Conservation (phyloP, 495 filamentous ascomycete species). For the Trypethelium eluteriae region DNA sequence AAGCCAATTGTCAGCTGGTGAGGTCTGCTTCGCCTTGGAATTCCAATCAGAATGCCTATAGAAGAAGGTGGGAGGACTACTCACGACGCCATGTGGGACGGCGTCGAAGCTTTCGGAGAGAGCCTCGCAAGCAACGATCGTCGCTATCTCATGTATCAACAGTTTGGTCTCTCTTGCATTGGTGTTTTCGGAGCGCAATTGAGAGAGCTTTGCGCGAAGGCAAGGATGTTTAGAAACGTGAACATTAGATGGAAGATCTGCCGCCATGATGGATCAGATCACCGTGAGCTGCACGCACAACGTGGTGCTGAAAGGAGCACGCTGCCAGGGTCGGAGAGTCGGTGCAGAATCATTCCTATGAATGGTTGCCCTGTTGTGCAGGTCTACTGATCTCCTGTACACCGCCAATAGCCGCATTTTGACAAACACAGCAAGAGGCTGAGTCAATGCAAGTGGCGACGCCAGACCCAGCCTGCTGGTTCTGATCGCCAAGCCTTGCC, state of each 20-base stretch:
- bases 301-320: slow-evolving; percentile 11
- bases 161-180: slow-evolving; percentile 68
- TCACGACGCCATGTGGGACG: slow-evolving; percentile 30
- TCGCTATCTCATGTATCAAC: slow-evolving; percentile 75
- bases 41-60: slow-evolving; percentile 13
- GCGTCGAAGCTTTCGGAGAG: slow-evolving; percentile 52
- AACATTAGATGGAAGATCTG: slow-evolving; percentile 55
- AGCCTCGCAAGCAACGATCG: slow-evolving; percentile 77
- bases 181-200: slow-evolving; percentile 66
- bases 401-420: not conserved
- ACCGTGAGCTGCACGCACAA: not conserved
- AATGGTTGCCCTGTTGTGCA: slow-evolving; percentile 1
- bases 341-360: not conserved
- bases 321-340: not conserved
- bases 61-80: slow-evolving; percentile 16
- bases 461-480: not conserved
- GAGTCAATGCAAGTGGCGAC: slow-evolving; percentile 4
- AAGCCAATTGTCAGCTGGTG: slow-evolving; percentile 18
- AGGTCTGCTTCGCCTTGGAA: slow-evolving; percentile 4
- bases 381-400: slow-evolving; percentile 8
- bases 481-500: slow-evolving; percentile 1
- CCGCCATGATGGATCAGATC: not conserved
- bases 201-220: slow-evolving; percentile 77
- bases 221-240: slow-evolving; percentile 83
- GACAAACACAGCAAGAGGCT: not conserved